Evolutionary conservation across 1,284 basidiomycete species (phyloP), one percentile per base, ranked within the genome.

Genomic region (Volvariella surrecta): DNA sequence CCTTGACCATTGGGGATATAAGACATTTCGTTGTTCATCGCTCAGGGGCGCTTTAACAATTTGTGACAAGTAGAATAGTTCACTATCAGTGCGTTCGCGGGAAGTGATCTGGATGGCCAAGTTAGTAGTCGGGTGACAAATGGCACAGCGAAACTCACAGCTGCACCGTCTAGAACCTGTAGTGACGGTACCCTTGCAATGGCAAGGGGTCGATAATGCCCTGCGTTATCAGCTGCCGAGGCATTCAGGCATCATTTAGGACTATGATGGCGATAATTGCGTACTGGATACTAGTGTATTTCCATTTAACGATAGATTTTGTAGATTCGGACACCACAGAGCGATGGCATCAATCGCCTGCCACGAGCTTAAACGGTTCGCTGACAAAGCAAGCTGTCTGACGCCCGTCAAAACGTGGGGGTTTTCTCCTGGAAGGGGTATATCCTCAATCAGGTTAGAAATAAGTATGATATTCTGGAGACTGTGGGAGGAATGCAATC

Each of bases 41-140:
- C 66, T 60, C 17, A 59, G 57, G 24, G 65, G 60, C 35, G 72
- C 60, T 40, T 71, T 73, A 41, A 68, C 65, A 48, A 83, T 66
- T 54, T 67, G 71, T 28, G 81, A 81, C 42, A 94, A 66, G 61
- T 93, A 95, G 57, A 85, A 89, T 32, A 90, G 61, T 62, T 97
- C 93, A 40, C 85, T 81, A 54, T 97, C 94, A n/a, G 63, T 69
- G 30, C 94, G 72, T 58, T 95, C 91, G 48, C 74, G 76, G 6
- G 60, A 45, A 3, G 80, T 74, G 42, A 94, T 75, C 82, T 89
- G 54, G 39, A 48, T n/a, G 40, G 24, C 32, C 42, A 46, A 41
- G 45, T 38, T 45, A 31, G 58, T 45, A 54, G 46, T 52, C 48
- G 51, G 48, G 46, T 40, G 19, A 22, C 19, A 32, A 31, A 39